phyloP scores from a whole-genome alignment of 148 eudicot genomes.

The Pharnaceum exiguum region DNA sequence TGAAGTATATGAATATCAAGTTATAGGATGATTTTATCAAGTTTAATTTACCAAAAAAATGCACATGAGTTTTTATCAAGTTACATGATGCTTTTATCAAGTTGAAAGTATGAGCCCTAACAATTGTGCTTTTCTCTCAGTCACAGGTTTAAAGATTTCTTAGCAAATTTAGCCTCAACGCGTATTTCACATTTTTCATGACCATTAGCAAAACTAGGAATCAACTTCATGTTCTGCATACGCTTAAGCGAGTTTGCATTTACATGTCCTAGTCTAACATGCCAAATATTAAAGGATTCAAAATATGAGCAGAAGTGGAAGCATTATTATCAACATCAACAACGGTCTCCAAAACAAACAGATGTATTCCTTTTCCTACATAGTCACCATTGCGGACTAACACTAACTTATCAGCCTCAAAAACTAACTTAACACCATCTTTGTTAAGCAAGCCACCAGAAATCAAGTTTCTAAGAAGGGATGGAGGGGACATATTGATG shows the following conservation, averaged over 20 bases:
- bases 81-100: too few relatives aligned
- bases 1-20: too few relatives aligned
- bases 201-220: background rate
- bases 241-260: background rate
- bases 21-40: too few relatives aligned
- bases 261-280: background rate
- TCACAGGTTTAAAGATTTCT: background rate
- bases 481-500: conserved; percentile 1
- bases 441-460: background rate
- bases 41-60: too few relatives aligned
- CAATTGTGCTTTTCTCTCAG: background rate
- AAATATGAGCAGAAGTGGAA: background rate
- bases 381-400: too few relatives aligned
- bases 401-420: too few relatives aligned
- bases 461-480: background rate
- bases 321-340: background rate
- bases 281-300: background rate
- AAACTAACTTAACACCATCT: background rate
- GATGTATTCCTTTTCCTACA: background rate
- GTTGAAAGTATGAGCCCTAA: background rate
- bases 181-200: background rate
- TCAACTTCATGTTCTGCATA: background rate
- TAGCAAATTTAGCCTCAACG: background rate
- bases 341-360: background rate
- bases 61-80: too few relatives aligned